Conservation (phyloP, 2,329 filamentous ascomycete genomes). For the Alternaria arborescens region DNA sequence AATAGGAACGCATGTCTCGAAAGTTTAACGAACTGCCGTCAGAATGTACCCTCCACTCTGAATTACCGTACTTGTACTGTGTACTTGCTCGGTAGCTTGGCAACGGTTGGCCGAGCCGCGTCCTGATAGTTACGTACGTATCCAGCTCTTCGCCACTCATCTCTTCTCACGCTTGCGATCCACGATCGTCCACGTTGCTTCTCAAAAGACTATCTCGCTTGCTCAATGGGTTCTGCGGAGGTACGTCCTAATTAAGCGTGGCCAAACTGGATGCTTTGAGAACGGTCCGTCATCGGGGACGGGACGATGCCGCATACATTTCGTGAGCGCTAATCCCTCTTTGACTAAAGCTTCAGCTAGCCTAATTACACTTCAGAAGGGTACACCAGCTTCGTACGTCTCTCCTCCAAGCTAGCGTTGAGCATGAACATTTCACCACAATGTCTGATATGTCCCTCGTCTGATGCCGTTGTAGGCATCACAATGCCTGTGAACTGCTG, state of each 20-base stretch:
- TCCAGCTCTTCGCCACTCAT: too few species aligned
- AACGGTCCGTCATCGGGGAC: not conserved
- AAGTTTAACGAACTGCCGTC: too few species aligned
- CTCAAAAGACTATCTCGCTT: too few species aligned
- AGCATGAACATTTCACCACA: not conserved
- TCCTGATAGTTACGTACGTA: too few species aligned
- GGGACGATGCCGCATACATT: not conserved
- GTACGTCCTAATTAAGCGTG: not conserved
- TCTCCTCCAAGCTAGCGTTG: not conserved
- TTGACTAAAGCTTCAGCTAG: not conserved
- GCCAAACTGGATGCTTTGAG: not conserved
- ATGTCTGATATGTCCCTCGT: not conserved
- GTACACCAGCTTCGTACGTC: not conserved
- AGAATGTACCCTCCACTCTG: too few species aligned
- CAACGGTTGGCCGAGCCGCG: too few species aligned
- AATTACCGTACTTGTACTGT: too few species aligned
- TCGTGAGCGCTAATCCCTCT: not conserved
- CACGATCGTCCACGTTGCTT: too few species aligned
- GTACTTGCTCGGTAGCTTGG: too few species aligned
- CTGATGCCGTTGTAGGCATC: not conserved
- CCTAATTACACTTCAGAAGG: not conserved
- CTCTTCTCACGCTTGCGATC: too few species aligned
- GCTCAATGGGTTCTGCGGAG: too few species aligned
- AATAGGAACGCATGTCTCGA: too few species aligned
- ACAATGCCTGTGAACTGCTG: not conserved